These are phyloP conservation scores for Phyllosticta paracitricarpa DNA, from an alignment of 2,329 filamentous ascomycete genomes.

Conservation along the genomic window DNA sequence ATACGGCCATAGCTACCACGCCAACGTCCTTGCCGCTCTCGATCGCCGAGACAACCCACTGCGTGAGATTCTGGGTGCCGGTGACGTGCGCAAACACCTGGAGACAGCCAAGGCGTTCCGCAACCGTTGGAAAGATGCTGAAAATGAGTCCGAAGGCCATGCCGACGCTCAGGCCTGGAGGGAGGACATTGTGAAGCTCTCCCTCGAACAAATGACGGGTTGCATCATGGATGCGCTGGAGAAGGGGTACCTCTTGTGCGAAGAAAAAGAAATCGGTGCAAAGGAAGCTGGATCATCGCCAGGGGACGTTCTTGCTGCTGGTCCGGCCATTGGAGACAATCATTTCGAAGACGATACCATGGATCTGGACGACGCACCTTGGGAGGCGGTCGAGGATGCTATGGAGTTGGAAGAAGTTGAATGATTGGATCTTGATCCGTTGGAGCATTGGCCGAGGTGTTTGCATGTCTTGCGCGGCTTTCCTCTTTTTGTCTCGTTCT, in stretches of 20 bases:
- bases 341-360: not conserved
- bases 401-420: slow-evolving; percentile 36
- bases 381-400: slow-evolving; percentile 49
- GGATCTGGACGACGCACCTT: slow-evolving; percentile 33
- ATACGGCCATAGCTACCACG: slow-evolving; percentile 50
- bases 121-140: slow-evolving; percentile 63
- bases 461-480: not conserved
- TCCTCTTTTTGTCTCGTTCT: too few species aligned
- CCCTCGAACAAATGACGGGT: slow-evolving; percentile 2
- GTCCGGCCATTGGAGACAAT: not conserved
- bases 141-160: slow-evolving; percentile 28
- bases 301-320: not conserved
- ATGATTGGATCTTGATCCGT: not conserved
- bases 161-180: not conserved
- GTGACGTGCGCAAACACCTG: slow-evolving; percentile 48
- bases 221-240: slow-evolving; percentile 8
- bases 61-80: slow-evolving; percentile 43
- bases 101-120: slow-evolving; percentile 58
- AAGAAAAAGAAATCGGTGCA: not conserved
- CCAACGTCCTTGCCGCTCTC: slow-evolving; percentile 56
- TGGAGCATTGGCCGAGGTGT: not conserved
- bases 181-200: slow-evolving; percentile 1
- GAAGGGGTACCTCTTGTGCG: not conserved
- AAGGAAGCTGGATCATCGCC: not conserved
- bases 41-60: slow-evolving; percentile 49